Evolutionary conservation across 2,329 filamentous ascomycete genomes (phyloP), one percentile per base, ranked within the genome.

Genomic region (Alternaria panax): DNA sequence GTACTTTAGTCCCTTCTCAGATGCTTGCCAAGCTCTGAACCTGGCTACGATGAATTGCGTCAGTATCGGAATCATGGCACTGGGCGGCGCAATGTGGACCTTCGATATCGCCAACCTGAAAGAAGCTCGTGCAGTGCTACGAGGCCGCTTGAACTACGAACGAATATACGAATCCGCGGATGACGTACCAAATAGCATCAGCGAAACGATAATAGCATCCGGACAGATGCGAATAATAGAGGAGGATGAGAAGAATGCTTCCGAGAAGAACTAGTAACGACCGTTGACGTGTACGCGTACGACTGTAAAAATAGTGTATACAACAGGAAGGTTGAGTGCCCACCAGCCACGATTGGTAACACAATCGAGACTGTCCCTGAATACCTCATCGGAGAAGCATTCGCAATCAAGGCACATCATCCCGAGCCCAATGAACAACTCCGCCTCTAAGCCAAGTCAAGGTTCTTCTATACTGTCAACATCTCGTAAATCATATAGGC

Each of bases 11-110:
- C 88, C 88, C 7, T 84, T 87, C 1, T 75, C 90, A 38, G 89
- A 97, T 64, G 94, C 94, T 1, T 80, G 90, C 32, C 91, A 96
- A 78, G 94, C 94, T 0, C 82, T 99, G 22, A 91, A 89, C 48
- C 82, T 97, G 34, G 95, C 94, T 0, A 97, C 93, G 0, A 84
- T 97, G 68, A 97, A 97, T 70, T 92, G 95, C 12, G 72, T 88
- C 30, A 91, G 89, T 68, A 86, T 95, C 50, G 89, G 85, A 1
- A 87, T 97, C 76, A 87, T 96, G 84, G 79, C 85, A 8, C 84
- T 87, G 0, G 95, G 94, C 4, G 92, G 90, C 0, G 77, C 89
- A 11, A 82, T 92, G 62, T 96, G 90, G 84, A 88, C 87, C 1
- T 87, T 95, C 60, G 90, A 97, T 75, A 86, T 98, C 34, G 79